Evolutionary conservation across 495 filamentous ascomycete genomes (phyloP).

Genomic region (Lasiosphaeriaceae sp.): DNA sequence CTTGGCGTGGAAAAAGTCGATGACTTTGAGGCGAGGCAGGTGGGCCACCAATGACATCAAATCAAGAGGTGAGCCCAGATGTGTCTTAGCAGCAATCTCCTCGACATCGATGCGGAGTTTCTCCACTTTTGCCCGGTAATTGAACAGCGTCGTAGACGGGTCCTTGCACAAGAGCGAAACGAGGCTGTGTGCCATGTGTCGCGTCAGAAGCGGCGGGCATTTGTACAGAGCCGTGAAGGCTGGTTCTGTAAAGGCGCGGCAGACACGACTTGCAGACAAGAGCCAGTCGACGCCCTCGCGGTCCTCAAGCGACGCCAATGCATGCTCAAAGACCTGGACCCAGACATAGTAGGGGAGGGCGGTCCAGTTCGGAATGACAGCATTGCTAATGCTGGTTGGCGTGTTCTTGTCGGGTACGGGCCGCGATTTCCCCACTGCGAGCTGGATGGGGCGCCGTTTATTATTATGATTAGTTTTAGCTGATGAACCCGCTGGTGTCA

Average conservation of each 20-base stretch:
- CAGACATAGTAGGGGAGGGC: slow-evolving; percentile 70
- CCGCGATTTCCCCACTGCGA: background rate
- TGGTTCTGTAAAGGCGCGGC: slow-evolving; percentile 65
- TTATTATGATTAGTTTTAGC: no score
- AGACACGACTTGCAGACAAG: slow-evolving; percentile 54
- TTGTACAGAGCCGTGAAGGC: slow-evolving; percentile 71
- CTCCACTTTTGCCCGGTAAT: slow-evolving; percentile 65
- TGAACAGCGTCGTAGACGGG: slow-evolving; percentile 40
- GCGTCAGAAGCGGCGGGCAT: slow-evolving; percentile 55
- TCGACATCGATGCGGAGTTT: slow-evolving; percentile 63
- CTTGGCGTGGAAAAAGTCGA: slow-evolving; percentile 52
- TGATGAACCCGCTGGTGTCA: no score
- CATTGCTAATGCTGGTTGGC: background rate
- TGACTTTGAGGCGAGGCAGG: slow-evolving; percentile 45
- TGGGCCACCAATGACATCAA: slow-evolving; percentile 36
- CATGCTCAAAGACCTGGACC: slow-evolving; percentile 62
- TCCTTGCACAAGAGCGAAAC: slow-evolving; percentile 31
- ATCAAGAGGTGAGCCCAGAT: slow-evolving; percentile 37
- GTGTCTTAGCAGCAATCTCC: slow-evolving; percentile 25
- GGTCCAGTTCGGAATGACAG: slow-evolving; percentile 60
- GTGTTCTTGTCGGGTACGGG: background rate
- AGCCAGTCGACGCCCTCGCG: slow-evolving; percentile 58
- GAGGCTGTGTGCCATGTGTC: slow-evolving; percentile 41
- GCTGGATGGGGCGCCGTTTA: background rate
- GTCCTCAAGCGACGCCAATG: slow-evolving; percentile 57